These are phyloP conservation scores for Tricholoma sp. DNA, from an alignment of 768 basidiomycete genomes.

Conservation along the genomic window DNA sequence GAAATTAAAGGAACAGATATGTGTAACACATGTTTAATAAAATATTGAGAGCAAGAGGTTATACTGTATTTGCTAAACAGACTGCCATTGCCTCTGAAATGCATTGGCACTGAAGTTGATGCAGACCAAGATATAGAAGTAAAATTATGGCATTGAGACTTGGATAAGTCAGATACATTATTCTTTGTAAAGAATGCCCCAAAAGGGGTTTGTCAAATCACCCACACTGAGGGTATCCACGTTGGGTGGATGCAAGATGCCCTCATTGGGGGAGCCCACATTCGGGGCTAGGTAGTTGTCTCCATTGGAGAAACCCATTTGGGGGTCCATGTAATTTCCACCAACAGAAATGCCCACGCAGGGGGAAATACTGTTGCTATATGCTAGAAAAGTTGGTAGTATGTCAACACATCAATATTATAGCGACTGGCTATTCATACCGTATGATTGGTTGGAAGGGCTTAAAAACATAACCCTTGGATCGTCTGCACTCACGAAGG, in stretches of 20 bases:
- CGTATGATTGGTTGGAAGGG: neutral
- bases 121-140: neutral
- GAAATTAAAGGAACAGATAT: neutral
- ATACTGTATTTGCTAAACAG: neutral
- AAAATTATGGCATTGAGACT: neutral
- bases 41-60: too few species aligned
- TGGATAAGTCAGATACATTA: too few species aligned
- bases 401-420: too few species aligned
- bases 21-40: neutral
- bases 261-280: too few species aligned
- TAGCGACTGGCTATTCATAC: too few species aligned
- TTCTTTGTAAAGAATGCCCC: too few species aligned
- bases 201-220: too few species aligned
- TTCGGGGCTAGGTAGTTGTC: neutral
- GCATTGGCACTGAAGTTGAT: neutral
- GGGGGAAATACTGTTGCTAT: neutral
- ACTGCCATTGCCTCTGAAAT: neutral
- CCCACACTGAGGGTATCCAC: too few species aligned
- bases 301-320: neutral
- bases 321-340: neutral
- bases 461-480: neutral
- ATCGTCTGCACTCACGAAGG: neutral
- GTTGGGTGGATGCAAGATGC: too few species aligned
- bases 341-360: neutral
- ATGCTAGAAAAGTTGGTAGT: neutral